Conservation (phyloP, 768 basidiomycete genomes). For the Rhodotorula babjevae region DNA sequence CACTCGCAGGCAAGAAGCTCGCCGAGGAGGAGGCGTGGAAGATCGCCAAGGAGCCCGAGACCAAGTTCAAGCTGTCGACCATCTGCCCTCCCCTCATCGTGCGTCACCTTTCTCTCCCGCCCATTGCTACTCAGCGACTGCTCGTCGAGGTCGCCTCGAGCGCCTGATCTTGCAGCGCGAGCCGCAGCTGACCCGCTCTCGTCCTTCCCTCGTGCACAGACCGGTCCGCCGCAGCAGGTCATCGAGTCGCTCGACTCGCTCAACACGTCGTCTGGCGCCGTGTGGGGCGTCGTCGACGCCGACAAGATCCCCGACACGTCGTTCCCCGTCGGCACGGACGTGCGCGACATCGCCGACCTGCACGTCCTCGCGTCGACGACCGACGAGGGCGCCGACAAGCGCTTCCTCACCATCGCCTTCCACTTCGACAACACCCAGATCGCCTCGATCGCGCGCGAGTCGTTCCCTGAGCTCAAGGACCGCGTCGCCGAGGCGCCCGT, state of each 20-base stretch:
- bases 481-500: slow-evolving; percentile 16
- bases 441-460: slow-evolving; percentile 13
- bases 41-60: slow-evolving; percentile 51
- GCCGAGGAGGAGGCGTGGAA: slow-evolving; percentile 63
- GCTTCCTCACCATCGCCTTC: neutral
- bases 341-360: slow-evolving; percentile 30
- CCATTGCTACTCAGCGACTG: too few species aligned
- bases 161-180: too few species aligned
- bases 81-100: slow-evolving; percentile 22
- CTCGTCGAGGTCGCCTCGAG: too few species aligned
- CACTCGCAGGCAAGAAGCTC: slow-evolving; percentile 57
- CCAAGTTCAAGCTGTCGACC: slow-evolving; percentile 35
- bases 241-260: slow-evolving; percentile 17
- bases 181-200: neutral
- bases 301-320: slow-evolving; percentile 2
- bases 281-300: slow-evolving; percentile 28
- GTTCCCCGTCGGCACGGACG: slow-evolving; percentile 20
- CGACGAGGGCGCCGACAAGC: slow-evolving; percentile 29
- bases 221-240: slow-evolving; percentile 19
- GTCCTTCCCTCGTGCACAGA: neutral
- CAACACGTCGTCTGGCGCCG: slow-evolving; percentile 24
- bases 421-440: slow-evolving; percentile 27
- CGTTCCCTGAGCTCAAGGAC: slow-evolving; percentile 25
- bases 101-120: neutral
- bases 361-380: slow-evolving; percentile 29